Percentiles rank a stretch among this genome's conserved stretches.
phyloP scores from a whole-genome alignment of 371 early-diverging fungal genomes.

The Actinomortierella wolfii region DNA sequence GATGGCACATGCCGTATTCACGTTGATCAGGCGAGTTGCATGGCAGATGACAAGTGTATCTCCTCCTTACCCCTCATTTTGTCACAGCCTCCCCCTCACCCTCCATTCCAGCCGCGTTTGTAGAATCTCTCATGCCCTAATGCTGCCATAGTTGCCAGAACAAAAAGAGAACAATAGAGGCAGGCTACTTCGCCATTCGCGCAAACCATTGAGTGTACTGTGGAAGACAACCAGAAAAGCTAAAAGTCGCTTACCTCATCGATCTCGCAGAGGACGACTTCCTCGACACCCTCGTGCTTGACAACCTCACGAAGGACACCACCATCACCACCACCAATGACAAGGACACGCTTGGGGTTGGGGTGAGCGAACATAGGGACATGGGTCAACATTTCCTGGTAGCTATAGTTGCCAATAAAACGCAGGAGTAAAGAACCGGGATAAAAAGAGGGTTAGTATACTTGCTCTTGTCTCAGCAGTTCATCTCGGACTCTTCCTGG shows the following conservation, averaged over 20 bases:
- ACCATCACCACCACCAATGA: constrained; percentile 98
- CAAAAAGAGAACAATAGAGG: too few species aligned
- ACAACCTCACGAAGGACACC: constrained; percentile 97
- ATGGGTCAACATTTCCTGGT: constrained; percentile 99
- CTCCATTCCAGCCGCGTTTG: too few species aligned
- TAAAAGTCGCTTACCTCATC: constrained; percentile 69
- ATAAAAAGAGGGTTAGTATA: neutral
- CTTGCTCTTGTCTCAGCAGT: too few species aligned
- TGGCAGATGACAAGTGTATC: too few species aligned
- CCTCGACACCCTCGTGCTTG: constrained; percentile 92
- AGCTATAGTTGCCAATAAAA: constrained; percentile 51
- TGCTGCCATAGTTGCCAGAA: too few species aligned
- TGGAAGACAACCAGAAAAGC: neutral
- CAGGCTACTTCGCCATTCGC: neutral
- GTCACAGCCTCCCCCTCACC: too few species aligned
- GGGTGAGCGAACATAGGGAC: constrained; percentile 94
- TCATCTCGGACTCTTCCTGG: too few species aligned
- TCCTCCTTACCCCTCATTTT: too few species aligned
- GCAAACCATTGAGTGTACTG: neutral
- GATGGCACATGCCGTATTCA: too few species aligned
- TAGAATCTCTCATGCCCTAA: too few species aligned
- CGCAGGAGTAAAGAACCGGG: neutral
- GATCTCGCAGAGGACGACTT: constrained; percentile 93
- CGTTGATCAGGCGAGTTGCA: too few species aligned
- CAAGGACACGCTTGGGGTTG: constrained; percentile 94